Percentiles rank a stretch among this genome's conserved stretches.
These are phyloP conservation scores for Trichosporon sp. DNA, from an alignment of 1,284 basidiomycete genomes.

Conservation along the genomic window DNA sequence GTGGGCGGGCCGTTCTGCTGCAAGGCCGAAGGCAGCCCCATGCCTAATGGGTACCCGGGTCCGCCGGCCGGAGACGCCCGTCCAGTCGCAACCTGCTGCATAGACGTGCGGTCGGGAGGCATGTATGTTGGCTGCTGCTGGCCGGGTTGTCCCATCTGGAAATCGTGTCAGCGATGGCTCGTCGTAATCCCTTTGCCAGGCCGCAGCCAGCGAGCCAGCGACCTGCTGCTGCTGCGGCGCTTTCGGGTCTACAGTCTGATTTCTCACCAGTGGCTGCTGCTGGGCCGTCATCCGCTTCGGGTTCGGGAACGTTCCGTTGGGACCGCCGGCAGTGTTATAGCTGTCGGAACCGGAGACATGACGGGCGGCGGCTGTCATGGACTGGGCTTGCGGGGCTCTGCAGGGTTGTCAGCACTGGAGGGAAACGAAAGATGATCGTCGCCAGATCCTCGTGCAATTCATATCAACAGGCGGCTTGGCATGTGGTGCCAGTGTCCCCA, in stretches of 20 bases:
- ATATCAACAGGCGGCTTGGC: not conserved
- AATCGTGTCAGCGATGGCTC: not conserved
- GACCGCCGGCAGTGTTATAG: conserved; percentile 1
- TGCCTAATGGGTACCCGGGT: conserved; percentile 7
- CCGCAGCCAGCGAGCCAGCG: not conserved
- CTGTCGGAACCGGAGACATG: conserved; percentile 17
- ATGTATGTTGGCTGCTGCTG: not conserved
- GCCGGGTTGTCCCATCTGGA: not conserved
- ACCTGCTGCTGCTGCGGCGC: no score
- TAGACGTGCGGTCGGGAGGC: conserved; percentile 1
- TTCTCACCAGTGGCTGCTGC: not conserved
- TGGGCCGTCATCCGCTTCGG: conserved; percentile 13
- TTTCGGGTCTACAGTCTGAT: no score
- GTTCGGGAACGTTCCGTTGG: conserved; percentile 1
- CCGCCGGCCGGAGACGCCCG: conserved; percentile 12
- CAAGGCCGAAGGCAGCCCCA: conserved; percentile 14
- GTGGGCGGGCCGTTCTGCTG: conserved; percentile 3
- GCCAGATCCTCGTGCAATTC: not conserved
- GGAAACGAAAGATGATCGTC: not conserved
- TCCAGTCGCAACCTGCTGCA: conserved; percentile 5
- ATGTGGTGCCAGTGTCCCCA: no score
- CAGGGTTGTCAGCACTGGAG: not conserved
- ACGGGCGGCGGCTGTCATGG: conserved; percentile 9
- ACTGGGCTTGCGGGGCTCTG: conserved; percentile 1
- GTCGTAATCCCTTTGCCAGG: not conserved